Conservation (phyloP, 2,329 filamentous ascomycete species). For the Sporothrix mexicana region DNA sequence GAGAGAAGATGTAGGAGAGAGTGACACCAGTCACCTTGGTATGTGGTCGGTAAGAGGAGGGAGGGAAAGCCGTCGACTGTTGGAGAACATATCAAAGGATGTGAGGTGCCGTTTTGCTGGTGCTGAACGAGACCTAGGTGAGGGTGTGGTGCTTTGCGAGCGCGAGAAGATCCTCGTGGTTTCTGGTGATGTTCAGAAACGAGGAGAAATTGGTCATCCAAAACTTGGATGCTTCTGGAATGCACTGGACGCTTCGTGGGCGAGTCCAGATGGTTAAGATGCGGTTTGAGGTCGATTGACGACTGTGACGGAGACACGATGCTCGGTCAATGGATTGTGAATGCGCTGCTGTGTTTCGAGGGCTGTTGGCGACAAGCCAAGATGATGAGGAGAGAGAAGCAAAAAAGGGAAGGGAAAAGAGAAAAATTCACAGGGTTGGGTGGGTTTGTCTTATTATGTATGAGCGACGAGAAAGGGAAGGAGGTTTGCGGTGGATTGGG, state of each 20-base stretch:
- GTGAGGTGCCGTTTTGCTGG: constrained; percentile 47
- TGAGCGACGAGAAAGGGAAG: constrained; percentile 27
- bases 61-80: constrained; percentile 59
- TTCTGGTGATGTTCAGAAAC: constrained; percentile 29
- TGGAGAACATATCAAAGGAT: constrained; percentile 60
- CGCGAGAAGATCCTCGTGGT: constrained; percentile 38
- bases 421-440: constrained; percentile 31
- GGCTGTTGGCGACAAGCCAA: constrained; percentile 35
- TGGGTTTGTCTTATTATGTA: constrained; percentile 34
- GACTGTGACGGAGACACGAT: constrained; percentile 26
- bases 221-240: constrained; percentile 47
- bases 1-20: constrained; percentile 51
- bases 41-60: constrained; percentile 65
- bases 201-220: constrained; percentile 45
- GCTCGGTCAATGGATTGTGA: constrained; percentile 28
- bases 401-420: constrained; percentile 25
- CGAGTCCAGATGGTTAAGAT: constrained; percentile 43
- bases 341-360: constrained; percentile 8
- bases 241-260: constrained; percentile 46
- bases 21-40: constrained; percentile 64
- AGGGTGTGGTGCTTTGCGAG: background rate
- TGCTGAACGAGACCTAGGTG: background rate
- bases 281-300: constrained; percentile 28
- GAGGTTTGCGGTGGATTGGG: constrained; percentile 27
- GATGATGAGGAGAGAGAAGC: constrained; percentile 27